Percentiles rank a stretch among this genome's conserved stretches.
Evolutionary conservation across 2,329 filamentous ascomycete species (phyloP).

Genomic region (Cytospora chrysosperma): DNA sequence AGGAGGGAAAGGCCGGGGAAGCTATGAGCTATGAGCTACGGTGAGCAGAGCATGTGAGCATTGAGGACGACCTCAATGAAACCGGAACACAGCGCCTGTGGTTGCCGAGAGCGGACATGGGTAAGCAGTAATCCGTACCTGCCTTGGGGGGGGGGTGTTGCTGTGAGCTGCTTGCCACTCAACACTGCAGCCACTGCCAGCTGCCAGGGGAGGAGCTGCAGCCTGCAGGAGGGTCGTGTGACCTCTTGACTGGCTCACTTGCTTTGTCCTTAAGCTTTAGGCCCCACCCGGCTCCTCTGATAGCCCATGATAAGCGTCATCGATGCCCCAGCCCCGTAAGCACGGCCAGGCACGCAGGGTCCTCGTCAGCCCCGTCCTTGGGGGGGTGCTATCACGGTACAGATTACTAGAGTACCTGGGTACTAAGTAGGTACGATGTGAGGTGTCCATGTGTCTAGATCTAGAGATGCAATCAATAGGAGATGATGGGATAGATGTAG

Average conservation of each 20-base stretch:
- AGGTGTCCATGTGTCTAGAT: too few species aligned
- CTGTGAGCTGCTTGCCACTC: neutral
- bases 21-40: neutral
- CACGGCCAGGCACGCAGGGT: too few species aligned
- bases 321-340: neutral
- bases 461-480: too few species aligned
- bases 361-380: too few species aligned
- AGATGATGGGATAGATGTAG: too few species aligned
- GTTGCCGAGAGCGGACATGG: neutral
- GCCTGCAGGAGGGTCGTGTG: conserved; percentile 17
- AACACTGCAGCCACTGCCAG: neutral
- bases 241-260: conserved; percentile 15
- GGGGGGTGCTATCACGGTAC: too few species aligned
- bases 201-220: conserved; percentile 2
- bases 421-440: too few species aligned
- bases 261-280: neutral
- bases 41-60: neutral
- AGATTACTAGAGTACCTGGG: too few species aligned
- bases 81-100: neutral
- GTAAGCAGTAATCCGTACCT: neutral
- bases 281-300: conserved; percentile 21
- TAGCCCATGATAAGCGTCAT: conserved; percentile 20
- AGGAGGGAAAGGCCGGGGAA: neutral
- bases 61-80: neutral
- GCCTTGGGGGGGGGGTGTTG: too few species aligned